Base-by-base conservation (phyloP, 805 yeast species). In the Suhomyces tanzawaensis region DNA sequence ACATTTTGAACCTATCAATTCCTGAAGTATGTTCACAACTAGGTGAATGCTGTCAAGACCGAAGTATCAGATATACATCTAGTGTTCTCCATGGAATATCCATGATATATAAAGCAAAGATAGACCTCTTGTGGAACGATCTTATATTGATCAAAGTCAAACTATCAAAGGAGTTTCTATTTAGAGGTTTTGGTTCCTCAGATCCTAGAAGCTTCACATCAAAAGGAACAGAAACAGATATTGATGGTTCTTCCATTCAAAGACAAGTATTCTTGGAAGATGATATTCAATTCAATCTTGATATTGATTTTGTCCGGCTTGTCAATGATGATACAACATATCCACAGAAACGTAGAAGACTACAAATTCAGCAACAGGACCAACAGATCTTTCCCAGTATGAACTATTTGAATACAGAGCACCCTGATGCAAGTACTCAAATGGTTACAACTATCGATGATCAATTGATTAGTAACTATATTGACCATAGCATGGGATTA, bases 51-150 rank as follows among this genome's bases (percentile, higher is more conserved):
- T n/a, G 7, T 24, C 14, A 8, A 5, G 27, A 12, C 14, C 14
- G 13, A 12, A 24, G 13, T 12, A 56, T 67, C 9, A 52, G 79
- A 29, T 55, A 65, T 13, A 53, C 64, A 0, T 71, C 80, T 0
- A 68, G 56, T 34, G 52, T 78, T 7, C 49, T 78, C 39, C 66
- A 71, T 46, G 83, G 83, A 0, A 57, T 74, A 1, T 58, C 76
- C 1, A 44, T 78, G 31, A 60, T 71, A 19, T 75, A 73, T 50
- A 73, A 65, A 40, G 71, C 72, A 19, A 75, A 80, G 50, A 66
- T 74, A 0, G 69, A 68, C 3, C 70, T 69, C 46, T 66, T 73
- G 45, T 65, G 63, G n/a, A 49, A 48, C 15, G 73, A 69, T 37
- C 36, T 61, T 2, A 42, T 46, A 1, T 29, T 35, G 3, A 18